These are phyloP conservation scores for Cardamine occulta DNA, from an alignment of 345 rosid genomes.

Conservation along the genomic window DNA sequence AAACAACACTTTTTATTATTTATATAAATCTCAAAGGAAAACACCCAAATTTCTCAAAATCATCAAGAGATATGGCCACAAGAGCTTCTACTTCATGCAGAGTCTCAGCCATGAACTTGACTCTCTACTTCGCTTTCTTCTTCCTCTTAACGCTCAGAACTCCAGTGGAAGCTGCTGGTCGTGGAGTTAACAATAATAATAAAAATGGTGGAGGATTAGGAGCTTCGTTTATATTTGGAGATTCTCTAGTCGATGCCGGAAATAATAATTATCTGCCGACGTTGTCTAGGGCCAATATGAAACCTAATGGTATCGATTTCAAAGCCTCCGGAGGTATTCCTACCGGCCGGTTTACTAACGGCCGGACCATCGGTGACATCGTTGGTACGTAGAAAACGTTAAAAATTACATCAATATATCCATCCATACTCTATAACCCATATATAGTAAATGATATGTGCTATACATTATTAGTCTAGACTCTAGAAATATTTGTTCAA, in stretches of 20 bases:
- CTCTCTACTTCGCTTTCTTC: conserved; percentile 6
- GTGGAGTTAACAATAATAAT: conserved; percentile 33
- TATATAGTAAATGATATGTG: background rate
- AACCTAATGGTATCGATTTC: conserved; percentile 77
- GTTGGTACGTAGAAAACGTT: conserved; percentile 47
- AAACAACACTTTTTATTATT: conserved; percentile 2
- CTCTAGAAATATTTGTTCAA: background rate
- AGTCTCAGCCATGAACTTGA: background rate
- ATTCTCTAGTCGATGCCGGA: conserved; percentile 78
- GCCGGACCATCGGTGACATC: conserved; percentile 76
- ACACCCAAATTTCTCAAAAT: conserved; percentile 10
- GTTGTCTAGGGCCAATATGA: conserved; percentile 64
- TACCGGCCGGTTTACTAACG: conserved; percentile 82
- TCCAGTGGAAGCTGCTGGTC: conserved; percentile 40
- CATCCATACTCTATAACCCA: background rate
- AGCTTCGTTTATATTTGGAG: conserved; percentile 77
- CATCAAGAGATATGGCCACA: conserved; percentile 19
- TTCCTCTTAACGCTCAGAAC: background rate
- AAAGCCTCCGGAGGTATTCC: conserved; percentile 55
- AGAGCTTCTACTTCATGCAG: conserved; percentile 17
- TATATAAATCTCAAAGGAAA: conserved; percentile 31
- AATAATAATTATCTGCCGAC: conserved; percentile 75
- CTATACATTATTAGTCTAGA: background rate
- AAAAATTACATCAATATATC: background rate
- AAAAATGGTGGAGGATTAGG: conserved; percentile 45